Percentiles rank a stretch among this genome's conserved stretches.
phyloP scores from a whole-genome alignment of 176 grass and related monocot genomes.

The Eleusine indica region DNA sequence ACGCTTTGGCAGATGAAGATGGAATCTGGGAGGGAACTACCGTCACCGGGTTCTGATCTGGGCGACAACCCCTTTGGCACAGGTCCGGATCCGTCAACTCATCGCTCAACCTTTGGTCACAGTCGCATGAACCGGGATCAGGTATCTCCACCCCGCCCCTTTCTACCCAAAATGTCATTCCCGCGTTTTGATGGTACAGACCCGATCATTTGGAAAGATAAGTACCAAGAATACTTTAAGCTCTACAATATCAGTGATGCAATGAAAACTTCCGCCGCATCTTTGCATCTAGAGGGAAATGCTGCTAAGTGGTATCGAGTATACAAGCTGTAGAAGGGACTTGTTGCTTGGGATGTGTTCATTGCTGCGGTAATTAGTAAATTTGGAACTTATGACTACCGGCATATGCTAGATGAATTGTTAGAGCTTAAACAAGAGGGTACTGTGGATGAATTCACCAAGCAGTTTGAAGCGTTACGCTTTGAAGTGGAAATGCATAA shows the following conservation, averaged over 20 bases:
- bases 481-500: neutral
- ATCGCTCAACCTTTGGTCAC: too few species aligned
- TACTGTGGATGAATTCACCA: neutral
- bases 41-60: too few species aligned
- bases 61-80: too few species aligned
- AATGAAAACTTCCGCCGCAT: neutral
- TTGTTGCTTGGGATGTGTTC: neutral
- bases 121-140: too few species aligned
- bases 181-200: neutral
- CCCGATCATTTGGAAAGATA: neutral
- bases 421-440: neutral
- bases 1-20: too few species aligned
- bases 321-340: neutral
- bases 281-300: neutral
- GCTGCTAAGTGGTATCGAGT: neutral
- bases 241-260: neutral
- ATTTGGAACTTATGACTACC: neutral
- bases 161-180: neutral
- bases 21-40: too few species aligned
- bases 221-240: too few species aligned
- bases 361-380: neutral
- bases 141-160: too few species aligned
- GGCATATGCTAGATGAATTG: neutral
- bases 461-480: rapidly evolving
- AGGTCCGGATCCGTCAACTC: too few species aligned